Base-by-base conservation (phyloP, 306 rosid species). In the Vigna nakashimae region DNA sequence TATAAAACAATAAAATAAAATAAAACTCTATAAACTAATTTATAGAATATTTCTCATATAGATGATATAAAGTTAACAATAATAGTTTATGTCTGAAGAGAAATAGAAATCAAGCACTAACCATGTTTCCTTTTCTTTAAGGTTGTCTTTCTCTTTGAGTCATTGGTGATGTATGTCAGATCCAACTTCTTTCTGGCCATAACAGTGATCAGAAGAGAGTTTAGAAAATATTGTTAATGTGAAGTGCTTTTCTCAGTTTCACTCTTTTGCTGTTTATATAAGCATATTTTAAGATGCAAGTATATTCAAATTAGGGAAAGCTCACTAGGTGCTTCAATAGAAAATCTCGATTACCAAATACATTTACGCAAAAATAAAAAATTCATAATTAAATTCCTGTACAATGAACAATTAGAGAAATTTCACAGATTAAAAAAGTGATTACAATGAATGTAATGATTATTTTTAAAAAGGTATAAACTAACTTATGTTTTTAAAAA, bases 171-270 rank as follows among this genome's bases (percentile, higher is more conserved):
- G 82, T 75, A 82, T 3, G 42, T 14, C 12, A 65, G 78, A 4
- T 57, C 53, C 34, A 79, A 38, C 73, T 78, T 74, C 65, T 67
- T 85, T 50, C 86, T 78, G 22, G 79, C 12, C 88, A 78, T 85
- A 62, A 60, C 7, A 18, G 0, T 26, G 59, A 18, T 38, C 5
- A 26, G 65, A 73, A 48, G 60, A 11, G 55, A 40, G 51, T 40
- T 57, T 32, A 43, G 45, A 62, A 18, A 64, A 63, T 63, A 20
- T 0, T 34, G 0, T 17, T 65, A 40, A 17, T 18, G 28, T 66
- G 22, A 40, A 55, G 38, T 67, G 32, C 1, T 43, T 53, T 77
- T 55, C 75, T 53, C 49, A 46, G 49, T 7, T 22, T 15, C 24
- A 0, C 1, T 53, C 15, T 14, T 7, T 56, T 3, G 17, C 24